Conservation (phyloP, 768 basidiomycete species). For the Kwoniella sp. region DNA sequence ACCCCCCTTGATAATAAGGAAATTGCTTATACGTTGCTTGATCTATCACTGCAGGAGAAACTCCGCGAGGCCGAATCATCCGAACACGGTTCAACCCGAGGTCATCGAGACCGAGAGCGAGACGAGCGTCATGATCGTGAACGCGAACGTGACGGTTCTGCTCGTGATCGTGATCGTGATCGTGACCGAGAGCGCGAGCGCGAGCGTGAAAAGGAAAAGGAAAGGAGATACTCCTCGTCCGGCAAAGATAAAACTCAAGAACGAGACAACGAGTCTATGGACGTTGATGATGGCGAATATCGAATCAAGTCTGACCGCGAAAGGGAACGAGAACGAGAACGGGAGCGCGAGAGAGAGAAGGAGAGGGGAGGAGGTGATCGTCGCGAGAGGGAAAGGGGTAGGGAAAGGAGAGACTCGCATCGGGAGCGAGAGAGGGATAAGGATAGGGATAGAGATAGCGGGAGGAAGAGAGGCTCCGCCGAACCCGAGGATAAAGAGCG, state of each 20-base stretch:
- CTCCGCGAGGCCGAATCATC: slow-evolving; percentile 60
- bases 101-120: slow-evolving; percentile 32
- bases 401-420: slow-evolving; percentile 47
- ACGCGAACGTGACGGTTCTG: slow-evolving; percentile 2
- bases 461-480: slow-evolving; percentile 18
- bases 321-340: slow-evolving; percentile 50
- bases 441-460: slow-evolving; percentile 17
- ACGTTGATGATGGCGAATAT: slow-evolving; percentile 19
- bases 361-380: slow-evolving; percentile 43
- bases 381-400: slow-evolving; percentile 49
- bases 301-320: slow-evolving; percentile 6
- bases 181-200: slow-evolving; percentile 18
- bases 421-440: slow-evolving; percentile 31
- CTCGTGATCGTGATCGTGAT: slow-evolving; percentile 10
- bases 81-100: slow-evolving; percentile 28
- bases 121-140: slow-evolving; percentile 3
- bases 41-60: slow-evolving; percentile 65
- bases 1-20: not conserved
- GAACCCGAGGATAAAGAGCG: slow-evolving; percentile 19
- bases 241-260: not conserved
- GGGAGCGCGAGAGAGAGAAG: slow-evolving; percentile 50
- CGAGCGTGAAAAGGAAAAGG: slow-evolving; percentile 20
- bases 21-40: not conserved
- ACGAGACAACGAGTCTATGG: slow-evolving; percentile 8
- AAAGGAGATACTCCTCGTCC: slow-evolving; percentile 11